Evolutionary conservation across 305 asterid genomes (phyloP).

Genomic region (Caryopteris hybrid): DNA sequence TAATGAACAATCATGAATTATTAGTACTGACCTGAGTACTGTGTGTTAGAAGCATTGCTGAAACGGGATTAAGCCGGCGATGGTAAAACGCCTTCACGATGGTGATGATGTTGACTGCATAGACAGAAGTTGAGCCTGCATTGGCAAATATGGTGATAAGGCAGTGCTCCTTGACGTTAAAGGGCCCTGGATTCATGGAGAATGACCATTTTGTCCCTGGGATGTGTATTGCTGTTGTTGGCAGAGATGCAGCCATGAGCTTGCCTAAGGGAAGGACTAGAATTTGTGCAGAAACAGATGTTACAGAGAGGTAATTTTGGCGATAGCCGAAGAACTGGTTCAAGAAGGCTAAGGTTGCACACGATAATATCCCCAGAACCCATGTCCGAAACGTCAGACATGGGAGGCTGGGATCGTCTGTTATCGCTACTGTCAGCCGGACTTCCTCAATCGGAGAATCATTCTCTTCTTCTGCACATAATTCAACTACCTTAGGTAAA

Average conservation of each 20-base stretch:
- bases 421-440: conserved; percentile 56
- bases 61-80: conserved; percentile 36
- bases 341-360: conserved; percentile 46
- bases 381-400: conserved; percentile 70
- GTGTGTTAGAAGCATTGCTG: conserved; percentile 50
- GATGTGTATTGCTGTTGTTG: conserved; percentile 23
- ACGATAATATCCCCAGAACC: conserved; percentile 52
- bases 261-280: conserved; percentile 57
- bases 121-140: conserved; percentile 43
- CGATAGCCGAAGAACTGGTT: conserved; percentile 69
- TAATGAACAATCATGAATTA: background rate
- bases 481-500: background rate
- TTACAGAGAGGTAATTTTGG: conserved; percentile 42
- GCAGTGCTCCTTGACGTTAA: conserved; percentile 67
- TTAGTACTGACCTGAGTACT: conserved; percentile 45
- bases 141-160: conserved; percentile 66
- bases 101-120: conserved; percentile 48
- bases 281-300: conserved; percentile 68
- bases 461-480: conserved; percentile 43
- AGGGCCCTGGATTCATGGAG: conserved; percentile 65
- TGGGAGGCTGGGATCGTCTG: conserved; percentile 63
- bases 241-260: conserved; percentile 63
- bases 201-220: conserved; percentile 53
- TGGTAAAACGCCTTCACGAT: conserved; percentile 57
- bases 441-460: conserved; percentile 72